A percentile compares a stretch with the other conserved stretches of the same genome.
phyloP scores from a whole-genome alignment of 2,329 filamentous ascomycete species.

The Eutypella sp. region DNA sequence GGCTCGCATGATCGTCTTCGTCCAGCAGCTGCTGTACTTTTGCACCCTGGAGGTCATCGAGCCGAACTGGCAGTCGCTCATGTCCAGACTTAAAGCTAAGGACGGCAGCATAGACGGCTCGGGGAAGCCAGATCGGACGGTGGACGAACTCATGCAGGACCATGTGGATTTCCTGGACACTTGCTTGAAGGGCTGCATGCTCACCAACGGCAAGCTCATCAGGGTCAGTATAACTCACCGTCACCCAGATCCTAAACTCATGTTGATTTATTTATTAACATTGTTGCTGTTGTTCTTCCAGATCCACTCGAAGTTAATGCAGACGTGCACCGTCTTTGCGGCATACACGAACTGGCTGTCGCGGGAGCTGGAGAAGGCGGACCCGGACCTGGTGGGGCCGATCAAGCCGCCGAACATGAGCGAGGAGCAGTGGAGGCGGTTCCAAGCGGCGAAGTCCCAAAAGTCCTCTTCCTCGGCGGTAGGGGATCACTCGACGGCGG shows the following conservation, averaged over 20 bases:
- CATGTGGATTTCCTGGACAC: slow-evolving; percentile 98
- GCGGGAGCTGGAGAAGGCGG: slow-evolving; percentile 75
- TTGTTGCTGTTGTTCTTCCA: too few relatives aligned
- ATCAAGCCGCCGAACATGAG: slow-evolving; percentile 56
- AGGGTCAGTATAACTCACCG: slow-evolving; percentile 54
- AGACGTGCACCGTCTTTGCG: slow-evolving; percentile 91
- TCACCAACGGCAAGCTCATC: slow-evolving; percentile 92
- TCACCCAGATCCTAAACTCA: too few relatives aligned
- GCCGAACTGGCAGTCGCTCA: slow-evolving; percentile 92
- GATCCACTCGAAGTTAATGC: slow-evolving; percentile 97
- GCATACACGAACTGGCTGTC: slow-evolving; percentile 83
- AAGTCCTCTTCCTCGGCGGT: slow-evolving; percentile 18
- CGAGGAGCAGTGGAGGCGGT: slow-evolving; percentile 54
- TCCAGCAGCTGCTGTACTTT: slow-evolving; percentile 94
- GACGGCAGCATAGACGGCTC: slow-evolving; percentile 41
- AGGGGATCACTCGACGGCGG: slow-evolving; percentile 29
- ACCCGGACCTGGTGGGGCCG: slow-evolving; percentile 66
- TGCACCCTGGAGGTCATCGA: slow-evolving; percentile 97
- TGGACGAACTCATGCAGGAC: slow-evolving; percentile 97
- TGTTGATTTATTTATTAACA: too few relatives aligned
- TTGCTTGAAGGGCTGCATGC: slow-evolving; percentile 97
- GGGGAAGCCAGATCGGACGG: slow-evolving; percentile 56
- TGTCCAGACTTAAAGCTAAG: slow-evolving; percentile 72
- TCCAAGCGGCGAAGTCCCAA: slow-evolving; percentile 44
- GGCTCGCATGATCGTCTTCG: slow-evolving; percentile 92